These are phyloP conservation scores for Canavalia ensiformis DNA, from an alignment of 306 rosid genomes.

Conservation along the genomic window DNA sequence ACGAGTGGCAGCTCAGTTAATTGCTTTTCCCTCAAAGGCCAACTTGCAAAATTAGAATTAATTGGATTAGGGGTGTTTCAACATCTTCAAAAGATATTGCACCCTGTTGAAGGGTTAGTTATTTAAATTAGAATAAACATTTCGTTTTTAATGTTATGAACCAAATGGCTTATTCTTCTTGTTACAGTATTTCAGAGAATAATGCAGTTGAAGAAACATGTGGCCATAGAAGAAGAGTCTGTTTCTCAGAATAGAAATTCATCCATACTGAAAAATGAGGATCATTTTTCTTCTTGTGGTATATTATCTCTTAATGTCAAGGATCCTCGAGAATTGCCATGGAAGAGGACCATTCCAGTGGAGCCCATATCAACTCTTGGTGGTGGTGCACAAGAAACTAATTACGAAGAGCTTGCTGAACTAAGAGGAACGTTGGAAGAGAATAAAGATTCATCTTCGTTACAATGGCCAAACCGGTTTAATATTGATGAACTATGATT, in stretches of 20 bases:
- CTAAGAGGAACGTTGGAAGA: slow-evolving; percentile 43
- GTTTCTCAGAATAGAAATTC: slow-evolving; percentile 51
- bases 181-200: slow-evolving; percentile 59
- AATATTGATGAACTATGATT: slow-evolving; percentile 67
- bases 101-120: slow-evolving; percentile 68
- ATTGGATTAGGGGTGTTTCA: slow-evolving; percentile 72
- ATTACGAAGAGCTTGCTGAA: slow-evolving; percentile 46
- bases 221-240: slow-evolving; percentile 46
- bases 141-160: background rate
- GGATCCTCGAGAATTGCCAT: slow-evolving; percentile 75
- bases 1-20: slow-evolving; percentile 55
- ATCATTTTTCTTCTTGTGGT: slow-evolving; percentile 56
- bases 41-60: slow-evolving; percentile 80
- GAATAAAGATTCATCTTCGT: slow-evolving; percentile 48
- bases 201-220: slow-evolving; percentile 55
- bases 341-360: slow-evolving; percentile 43
- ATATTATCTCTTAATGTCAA: slow-evolving; percentile 65
- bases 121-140: background rate
- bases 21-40: slow-evolving; percentile 82
- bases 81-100: slow-evolving; percentile 76
- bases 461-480: slow-evolving; percentile 42
- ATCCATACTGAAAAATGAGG: slow-evolving; percentile 55
- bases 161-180: slow-evolving; percentile 31
- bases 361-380: slow-evolving; percentile 50
- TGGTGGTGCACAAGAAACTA: slow-evolving; percentile 50